These are phyloP conservation scores for Chytriomyces sp. DNA, from an alignment of 192 early-diverging fungal genomes.

Conservation along the genomic window DNA sequence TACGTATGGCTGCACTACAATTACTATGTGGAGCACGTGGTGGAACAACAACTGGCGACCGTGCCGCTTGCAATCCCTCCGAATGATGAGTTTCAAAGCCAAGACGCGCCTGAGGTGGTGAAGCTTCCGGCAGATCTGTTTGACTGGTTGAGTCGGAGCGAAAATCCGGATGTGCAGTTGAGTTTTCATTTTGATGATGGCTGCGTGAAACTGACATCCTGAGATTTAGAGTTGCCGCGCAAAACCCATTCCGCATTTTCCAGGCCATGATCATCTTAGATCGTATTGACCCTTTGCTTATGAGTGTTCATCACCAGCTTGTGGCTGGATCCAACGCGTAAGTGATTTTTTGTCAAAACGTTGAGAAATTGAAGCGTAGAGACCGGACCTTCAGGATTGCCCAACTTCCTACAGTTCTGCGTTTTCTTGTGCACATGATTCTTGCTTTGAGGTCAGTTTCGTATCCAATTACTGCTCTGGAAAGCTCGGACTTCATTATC, in stretches of 20 bases:
- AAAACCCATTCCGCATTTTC: constrained; percentile 51
- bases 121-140: constrained; percentile 31
- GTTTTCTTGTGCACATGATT: constrained; percentile 70
- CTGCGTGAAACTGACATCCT: background rate
- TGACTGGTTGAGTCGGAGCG: constrained; percentile 31
- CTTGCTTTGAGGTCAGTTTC: constrained; percentile 65
- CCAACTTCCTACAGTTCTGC: constrained; percentile 57
- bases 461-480: constrained; percentile 29
- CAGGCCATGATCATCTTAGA: constrained; percentile 58
- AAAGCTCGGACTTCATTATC: constrained; percentile 52
- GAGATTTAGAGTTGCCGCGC: constrained; percentile 25
- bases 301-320: constrained; percentile 37
- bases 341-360: background rate
- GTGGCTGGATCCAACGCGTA: background rate
- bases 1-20: constrained; percentile 81
- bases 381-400: background rate
- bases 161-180: constrained; percentile 32
- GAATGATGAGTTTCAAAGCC: constrained; percentile 7
- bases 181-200: too few relatives aligned
- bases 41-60: constrained; percentile 39
- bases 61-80: constrained; percentile 17
- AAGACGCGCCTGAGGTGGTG: constrained; percentile 8
- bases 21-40: constrained; percentile 64
- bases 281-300: constrained; percentile 39
- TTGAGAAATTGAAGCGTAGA: too few relatives aligned